Conservation (phyloP, 1,139 yeast genomes). For the Geotrichum restrictum region DNA sequence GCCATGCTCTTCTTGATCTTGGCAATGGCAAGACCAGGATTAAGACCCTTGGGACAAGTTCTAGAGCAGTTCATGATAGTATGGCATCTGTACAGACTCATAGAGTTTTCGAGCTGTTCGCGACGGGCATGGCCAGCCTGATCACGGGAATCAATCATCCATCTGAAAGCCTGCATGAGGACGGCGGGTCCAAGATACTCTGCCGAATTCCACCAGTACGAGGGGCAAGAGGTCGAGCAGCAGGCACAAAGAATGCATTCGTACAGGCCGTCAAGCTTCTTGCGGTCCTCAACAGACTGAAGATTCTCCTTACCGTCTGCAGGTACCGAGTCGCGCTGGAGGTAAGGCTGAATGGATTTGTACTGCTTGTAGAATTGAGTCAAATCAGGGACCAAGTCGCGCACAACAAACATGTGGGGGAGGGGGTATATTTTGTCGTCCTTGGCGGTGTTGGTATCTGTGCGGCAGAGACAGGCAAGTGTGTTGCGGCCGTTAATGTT, state of each 20-base stretch:
- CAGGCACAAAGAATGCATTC: constrained; percentile 98
- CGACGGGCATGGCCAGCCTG: constrained; percentile 78
- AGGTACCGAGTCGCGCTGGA: constrained; percentile 79
- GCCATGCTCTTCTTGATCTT: constrained; percentile 94
- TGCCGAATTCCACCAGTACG: constrained; percentile 99
- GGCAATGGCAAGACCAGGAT: constrained; percentile 97
- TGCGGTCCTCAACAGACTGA: constrained; percentile 90
- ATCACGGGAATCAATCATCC: constrained; percentile 98
- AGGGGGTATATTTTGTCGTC: constrained; percentile 89
- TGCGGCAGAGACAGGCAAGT: constrained; percentile 91
- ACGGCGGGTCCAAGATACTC: constrained; percentile 98
- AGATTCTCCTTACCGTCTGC: constrained; percentile 90
- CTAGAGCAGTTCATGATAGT: constrained; percentile 97
- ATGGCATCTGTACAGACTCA: constrained; percentile 98
- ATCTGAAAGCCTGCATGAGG: constrained; percentile 97
- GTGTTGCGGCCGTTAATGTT: constrained; percentile 97
- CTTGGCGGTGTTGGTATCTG: constrained; percentile 71
- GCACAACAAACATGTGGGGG: constrained; percentile 97
- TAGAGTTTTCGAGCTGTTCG: constrained; percentile 89
- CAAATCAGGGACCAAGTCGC: constrained; percentile 95
- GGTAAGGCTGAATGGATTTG: constrained; percentile 94
- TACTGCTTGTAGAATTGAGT: constrained; percentile 97
- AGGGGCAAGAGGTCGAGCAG: constrained; percentile 98
- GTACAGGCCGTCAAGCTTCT: constrained; percentile 92
- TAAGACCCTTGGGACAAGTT: constrained; percentile 98